Evolutionary conservation across 768 basidiomycete species (phyloP).

Genomic region (Lactarius deliciosus): DNA sequence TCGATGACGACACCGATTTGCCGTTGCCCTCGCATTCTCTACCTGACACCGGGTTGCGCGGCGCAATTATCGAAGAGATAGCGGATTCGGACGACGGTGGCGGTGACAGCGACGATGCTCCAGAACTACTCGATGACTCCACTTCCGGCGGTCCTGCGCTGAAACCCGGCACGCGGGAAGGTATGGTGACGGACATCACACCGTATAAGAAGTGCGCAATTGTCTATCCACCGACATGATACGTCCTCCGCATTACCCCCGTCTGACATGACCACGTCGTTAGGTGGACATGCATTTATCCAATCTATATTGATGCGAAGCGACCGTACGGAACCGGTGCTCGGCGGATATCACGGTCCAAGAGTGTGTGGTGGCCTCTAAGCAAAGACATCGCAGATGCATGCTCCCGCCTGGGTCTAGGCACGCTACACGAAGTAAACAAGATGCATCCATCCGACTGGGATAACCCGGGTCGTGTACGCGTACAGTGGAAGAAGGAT

Average conservation of each 20-base stretch:
- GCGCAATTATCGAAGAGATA: slow-evolving; percentile 73
- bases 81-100: slow-evolving; percentile 51
- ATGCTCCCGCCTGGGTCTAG: slow-evolving; percentile 70
- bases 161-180: slow-evolving; percentile 28
- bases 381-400: slow-evolving; percentile 92
- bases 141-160: slow-evolving; percentile 49
- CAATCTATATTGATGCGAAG: slow-evolving; percentile 96
- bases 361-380: slow-evolving; percentile 92
- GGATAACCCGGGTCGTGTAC: slow-evolving; percentile 96
- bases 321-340: slow-evolving; percentile 81
- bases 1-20: slow-evolving; percentile 94
- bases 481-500: slow-evolving; percentile 90
- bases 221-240: slow-evolving; percentile 18
- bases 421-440: slow-evolving; percentile 82
- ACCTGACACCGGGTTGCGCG: slow-evolving; percentile 63
- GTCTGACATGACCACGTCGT: slow-evolving; percentile 19
- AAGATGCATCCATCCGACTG: slow-evolving; percentile 95
- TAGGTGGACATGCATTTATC: slow-evolving; percentile 96
- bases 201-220: slow-evolving; percentile 76
- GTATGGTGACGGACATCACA: slow-evolving; percentile 63
- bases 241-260: slow-evolving; percentile 14
- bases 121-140: slow-evolving; percentile 47
- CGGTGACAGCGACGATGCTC: slow-evolving; percentile 31
- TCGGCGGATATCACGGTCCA: slow-evolving; percentile 74
- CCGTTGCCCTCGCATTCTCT: slow-evolving; percentile 70